Percentiles rank a stretch among this genome's conserved stretches.
Conservation (phyloP, 768 basidiomycete genomes). For the Floccularia luteovirens region DNA sequence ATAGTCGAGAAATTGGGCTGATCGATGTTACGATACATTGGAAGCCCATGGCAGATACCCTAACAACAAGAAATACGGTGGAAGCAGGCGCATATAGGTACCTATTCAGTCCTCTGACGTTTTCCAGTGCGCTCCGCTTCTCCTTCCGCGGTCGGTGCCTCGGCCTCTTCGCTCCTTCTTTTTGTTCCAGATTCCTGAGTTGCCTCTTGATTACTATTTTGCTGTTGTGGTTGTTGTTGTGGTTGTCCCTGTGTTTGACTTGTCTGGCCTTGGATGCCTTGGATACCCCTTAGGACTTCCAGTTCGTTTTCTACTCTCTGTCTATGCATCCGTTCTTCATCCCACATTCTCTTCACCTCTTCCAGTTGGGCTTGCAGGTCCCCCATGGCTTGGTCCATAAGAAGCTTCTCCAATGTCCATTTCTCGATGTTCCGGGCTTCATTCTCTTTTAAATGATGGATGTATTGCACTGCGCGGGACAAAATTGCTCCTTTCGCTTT, state of each 20-base stretch:
- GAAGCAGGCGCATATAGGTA: background rate
- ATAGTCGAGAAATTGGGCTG: too few relatives aligned
- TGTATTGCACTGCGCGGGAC: conserved; percentile 82
- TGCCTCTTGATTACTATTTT: background rate
- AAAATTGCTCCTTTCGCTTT: conserved; percentile 90
- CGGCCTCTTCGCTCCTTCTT: conserved; percentile 23
- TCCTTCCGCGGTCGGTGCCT: conserved; percentile 9
- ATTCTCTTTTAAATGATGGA: conserved; percentile 86
- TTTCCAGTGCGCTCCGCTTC: conserved; percentile 27
- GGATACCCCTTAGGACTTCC: conserved; percentile 38
- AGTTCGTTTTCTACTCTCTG: conserved; percentile 61
- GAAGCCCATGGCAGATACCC: background rate
- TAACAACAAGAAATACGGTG: background rate
- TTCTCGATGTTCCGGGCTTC: conserved; percentile 88
- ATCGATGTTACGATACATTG: too few relatives aligned
- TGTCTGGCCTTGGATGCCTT: conserved; percentile 7
- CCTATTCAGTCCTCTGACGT: conserved; percentile 32
- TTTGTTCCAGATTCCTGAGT: conserved; percentile 15
- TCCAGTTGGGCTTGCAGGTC: conserved; percentile 80
- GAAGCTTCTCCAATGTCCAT: conserved; percentile 87
- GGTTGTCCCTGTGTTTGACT: conserved; percentile 11
- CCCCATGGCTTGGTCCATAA: conserved; percentile 91
- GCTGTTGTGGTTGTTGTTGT: conserved; percentile 1
- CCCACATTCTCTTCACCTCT: conserved; percentile 75
- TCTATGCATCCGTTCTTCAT: conserved; percentile 60